Evolutionary conservation across 257 asterid genomes (phyloP).

Genomic region (Jaltomata sinuosa): DNA sequence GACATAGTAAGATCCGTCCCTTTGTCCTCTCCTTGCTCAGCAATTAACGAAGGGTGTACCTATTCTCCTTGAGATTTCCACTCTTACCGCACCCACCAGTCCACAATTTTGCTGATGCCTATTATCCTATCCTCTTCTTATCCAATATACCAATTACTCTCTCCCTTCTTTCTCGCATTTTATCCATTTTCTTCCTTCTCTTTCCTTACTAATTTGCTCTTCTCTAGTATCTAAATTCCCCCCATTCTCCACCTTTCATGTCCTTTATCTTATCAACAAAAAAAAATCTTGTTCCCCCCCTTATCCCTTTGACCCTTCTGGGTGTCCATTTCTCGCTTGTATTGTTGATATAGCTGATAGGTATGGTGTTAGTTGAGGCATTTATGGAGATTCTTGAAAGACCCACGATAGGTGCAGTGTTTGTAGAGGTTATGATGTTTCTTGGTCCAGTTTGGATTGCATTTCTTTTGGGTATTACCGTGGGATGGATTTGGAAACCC

Average conservation of each 20-base stretch:
- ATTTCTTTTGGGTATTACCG: conserved; percentile 52
- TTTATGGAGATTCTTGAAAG: conserved; percentile 47
- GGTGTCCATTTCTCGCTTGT: not conserved
- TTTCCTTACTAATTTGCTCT: not conserved
- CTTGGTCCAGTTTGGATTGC: conserved; percentile 74
- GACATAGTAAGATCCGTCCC: not conserved
- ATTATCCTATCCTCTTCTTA: not conserved
- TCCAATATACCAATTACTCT: too few relatives aligned
- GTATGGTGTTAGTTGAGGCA: conserved; percentile 39
- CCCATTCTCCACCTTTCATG: conserved; percentile 28
- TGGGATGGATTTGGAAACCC: conserved; percentile 98
- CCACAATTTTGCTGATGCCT: not conserved
- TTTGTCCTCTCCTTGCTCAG: not conserved
- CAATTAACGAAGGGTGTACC: not conserved
- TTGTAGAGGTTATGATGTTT: conserved; percentile 48
- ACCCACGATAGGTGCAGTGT: conserved; percentile 43
- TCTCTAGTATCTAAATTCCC: not conserved
- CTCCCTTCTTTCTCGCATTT: not conserved
- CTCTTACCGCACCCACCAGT: not conserved
- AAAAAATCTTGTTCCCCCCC: not conserved
- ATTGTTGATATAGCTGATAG: not conserved
- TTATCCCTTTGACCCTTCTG: not conserved
- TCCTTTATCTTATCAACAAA: conserved; percentile 23
- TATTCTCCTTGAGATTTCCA: not conserved
- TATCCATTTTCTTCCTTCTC: not conserved